A percentile compares a stretch with the other conserved stretches of the same genome.
These are phyloP conservation scores for Mycena rosella DNA, from an alignment of 768 basidiomycete species.

Conservation along the genomic window DNA sequence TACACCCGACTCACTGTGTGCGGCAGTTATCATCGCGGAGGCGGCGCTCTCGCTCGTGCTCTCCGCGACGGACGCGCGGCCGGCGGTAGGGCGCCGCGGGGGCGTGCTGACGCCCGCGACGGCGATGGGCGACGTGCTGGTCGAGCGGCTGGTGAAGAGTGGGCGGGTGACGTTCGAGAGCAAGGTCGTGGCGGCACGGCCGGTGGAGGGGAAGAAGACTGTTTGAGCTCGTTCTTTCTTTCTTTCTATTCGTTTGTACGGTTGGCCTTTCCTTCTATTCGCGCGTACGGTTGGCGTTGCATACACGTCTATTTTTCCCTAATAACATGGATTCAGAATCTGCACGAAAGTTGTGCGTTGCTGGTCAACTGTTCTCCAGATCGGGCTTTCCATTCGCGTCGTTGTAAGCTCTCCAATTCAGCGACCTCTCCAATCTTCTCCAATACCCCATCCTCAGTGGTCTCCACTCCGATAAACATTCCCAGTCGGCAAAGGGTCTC, in stretches of 20 bases:
- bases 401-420: too few species aligned
- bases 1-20: too few species aligned
- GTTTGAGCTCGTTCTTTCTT: conserved; percentile 37
- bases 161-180: conserved; percentile 71
- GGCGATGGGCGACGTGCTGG: conserved; percentile 82
- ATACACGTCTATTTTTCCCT: neutral
- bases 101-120: conserved; percentile 88
- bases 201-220: conserved; percentile 41
- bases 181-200: conserved; percentile 49
- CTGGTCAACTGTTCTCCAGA: too few species aligned
- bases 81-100: conserved; percentile 70
- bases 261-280: too few species aligned
- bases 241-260: neutral
- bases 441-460: too few species aligned
- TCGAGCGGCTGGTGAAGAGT: conserved; percentile 73
- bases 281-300: too few species aligned
- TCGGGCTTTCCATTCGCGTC: too few species aligned
- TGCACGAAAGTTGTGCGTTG: too few species aligned
- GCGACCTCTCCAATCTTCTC: too few species aligned
- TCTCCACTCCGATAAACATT: too few species aligned
- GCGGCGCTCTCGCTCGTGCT: conserved; percentile 79
- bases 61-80: conserved; percentile 63
- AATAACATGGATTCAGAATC: neutral
- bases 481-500: too few species aligned
- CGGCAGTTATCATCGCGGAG: conserved; percentile 72